Percentiles rank a stretch among this genome's conserved stretches.
Evolutionary conservation across 2,329 filamentous ascomycete genomes (phyloP).

Genomic region (Neonectria coccinea): DNA sequence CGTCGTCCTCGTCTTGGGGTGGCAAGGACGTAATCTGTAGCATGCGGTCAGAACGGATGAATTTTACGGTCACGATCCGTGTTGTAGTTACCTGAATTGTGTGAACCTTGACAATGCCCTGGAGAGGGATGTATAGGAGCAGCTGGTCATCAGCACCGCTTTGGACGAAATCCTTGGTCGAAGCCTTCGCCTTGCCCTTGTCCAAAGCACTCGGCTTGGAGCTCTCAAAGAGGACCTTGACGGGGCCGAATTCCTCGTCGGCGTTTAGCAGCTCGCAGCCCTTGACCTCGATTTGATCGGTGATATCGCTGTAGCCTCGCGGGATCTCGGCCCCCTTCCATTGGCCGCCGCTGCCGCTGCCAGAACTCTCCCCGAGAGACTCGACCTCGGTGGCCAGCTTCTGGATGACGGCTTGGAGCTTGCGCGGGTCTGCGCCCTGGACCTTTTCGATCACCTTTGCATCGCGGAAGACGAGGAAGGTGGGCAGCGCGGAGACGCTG

Average conservation of each 20-base stretch:
- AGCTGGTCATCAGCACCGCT: slow-evolving; percentile 98
- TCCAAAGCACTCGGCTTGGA: slow-evolving; percentile 73
- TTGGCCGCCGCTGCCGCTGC: slow-evolving; percentile 55
- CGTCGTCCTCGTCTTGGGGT: slow-evolving; percentile 76
- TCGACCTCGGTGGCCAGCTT: slow-evolving; percentile 77
- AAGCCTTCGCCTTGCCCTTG: slow-evolving; percentile 63
- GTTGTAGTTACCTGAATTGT: slow-evolving; percentile 70
- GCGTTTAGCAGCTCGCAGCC: slow-evolving; percentile 90
- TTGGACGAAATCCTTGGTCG: slow-evolving; percentile 84
- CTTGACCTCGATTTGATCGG: slow-evolving; percentile 81
- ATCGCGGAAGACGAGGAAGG: slow-evolving; percentile 89
- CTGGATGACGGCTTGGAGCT: slow-evolving; percentile 77
- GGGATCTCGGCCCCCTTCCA: slow-evolving; percentile 85
- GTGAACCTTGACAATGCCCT: slow-evolving; percentile 88
- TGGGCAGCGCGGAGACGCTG: slow-evolving; percentile 81
- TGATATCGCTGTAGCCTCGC: slow-evolving; percentile 85
- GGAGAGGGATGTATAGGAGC: slow-evolving; percentile 92
- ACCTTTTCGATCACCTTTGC: slow-evolving; percentile 76
- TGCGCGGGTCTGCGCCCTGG: slow-evolving; percentile 77
- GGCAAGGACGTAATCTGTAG: slow-evolving; percentile 86
- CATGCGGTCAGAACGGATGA: slow-evolving; percentile 35
- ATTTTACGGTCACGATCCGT: neutral
- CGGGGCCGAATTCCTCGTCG: slow-evolving; percentile 79
- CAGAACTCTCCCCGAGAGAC: slow-evolving; percentile 60
- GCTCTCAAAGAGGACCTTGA: slow-evolving; percentile 78